These are phyloP conservation scores for Cordyceps fumosorosea DNA, from an alignment of 2,329 filamentous ascomycete genomes.

Conservation along the genomic window DNA sequence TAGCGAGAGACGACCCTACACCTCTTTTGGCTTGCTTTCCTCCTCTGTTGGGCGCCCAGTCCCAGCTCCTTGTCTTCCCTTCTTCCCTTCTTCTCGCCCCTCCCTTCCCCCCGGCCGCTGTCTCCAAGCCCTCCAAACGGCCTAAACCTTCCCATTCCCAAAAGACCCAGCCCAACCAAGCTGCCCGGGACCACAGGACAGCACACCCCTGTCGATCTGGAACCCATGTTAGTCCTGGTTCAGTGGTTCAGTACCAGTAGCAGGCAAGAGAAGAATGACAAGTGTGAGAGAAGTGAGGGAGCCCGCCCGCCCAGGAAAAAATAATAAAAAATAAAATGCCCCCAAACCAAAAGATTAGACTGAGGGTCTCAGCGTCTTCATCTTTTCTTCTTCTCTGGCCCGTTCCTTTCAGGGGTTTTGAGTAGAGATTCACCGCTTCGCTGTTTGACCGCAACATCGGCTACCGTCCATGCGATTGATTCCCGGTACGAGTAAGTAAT, in stretches of 20 bases:
- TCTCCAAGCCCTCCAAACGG: neutral
- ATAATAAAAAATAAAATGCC: neutral
- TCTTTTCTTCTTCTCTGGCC: neutral
- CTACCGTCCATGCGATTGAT: neutral
- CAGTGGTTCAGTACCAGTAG: neutral
- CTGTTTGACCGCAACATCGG: constrained; percentile 13
- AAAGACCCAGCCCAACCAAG: neutral
- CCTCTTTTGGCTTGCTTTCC: neutral
- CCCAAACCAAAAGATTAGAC: constrained; percentile 2
- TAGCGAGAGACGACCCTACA: neutral
- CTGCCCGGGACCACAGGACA: neutral
- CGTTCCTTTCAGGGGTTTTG: neutral
- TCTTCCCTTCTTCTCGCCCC: neutral
- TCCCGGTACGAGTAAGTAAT: neutral
- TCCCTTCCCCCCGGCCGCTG: neutral
- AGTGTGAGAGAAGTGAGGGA: neutral
- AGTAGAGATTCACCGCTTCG: constrained; percentile 4
- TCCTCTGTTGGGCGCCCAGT: neutral
- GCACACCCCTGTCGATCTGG: constrained; percentile 13
- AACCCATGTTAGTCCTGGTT: constrained; percentile 5
- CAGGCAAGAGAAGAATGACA: neutral
- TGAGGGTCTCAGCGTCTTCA: constrained; percentile 4
- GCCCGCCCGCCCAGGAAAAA: neutral
- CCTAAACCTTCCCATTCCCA: constrained; percentile 1
- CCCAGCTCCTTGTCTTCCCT: neutral